Evolutionary conservation across 2,329 filamentous ascomycete genomes (phyloP).

Genomic region (Scytalidium lignicola): DNA sequence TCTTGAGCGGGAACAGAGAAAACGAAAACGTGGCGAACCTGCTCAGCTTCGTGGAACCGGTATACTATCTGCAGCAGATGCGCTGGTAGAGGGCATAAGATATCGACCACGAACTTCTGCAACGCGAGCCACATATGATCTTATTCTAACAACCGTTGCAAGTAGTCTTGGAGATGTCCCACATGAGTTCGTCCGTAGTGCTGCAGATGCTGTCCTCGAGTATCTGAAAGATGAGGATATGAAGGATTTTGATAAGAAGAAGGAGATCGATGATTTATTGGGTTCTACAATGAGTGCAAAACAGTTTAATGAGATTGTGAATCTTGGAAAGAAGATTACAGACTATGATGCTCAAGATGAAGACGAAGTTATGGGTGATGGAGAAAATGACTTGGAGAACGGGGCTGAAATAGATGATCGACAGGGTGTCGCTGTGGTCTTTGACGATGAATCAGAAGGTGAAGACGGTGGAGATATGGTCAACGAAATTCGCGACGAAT

Average conservation of each 20-base stretch:
- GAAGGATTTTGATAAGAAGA: slow-evolving; percentile 98
- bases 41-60: slow-evolving; percentile 67
- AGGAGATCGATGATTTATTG: slow-evolving; percentile 89
- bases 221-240: slow-evolving; percentile 90
- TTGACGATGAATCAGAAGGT: slow-evolving; percentile 84
- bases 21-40: slow-evolving; percentile 72
- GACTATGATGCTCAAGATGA: slow-evolving; percentile 97
- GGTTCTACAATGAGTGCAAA: slow-evolving; percentile 79
- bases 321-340: slow-evolving; percentile 96
- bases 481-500: slow-evolving; percentile 83
- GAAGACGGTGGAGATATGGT: slow-evolving; percentile 74
- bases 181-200: slow-evolving; percentile 86
- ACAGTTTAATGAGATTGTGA: slow-evolving; percentile 94
- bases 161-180: slow-evolving; percentile 87
- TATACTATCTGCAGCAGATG: slow-evolving; percentile 77
- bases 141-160: slow-evolving; percentile 88
- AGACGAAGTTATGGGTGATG: slow-evolving; percentile 78
- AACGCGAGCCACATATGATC: slow-evolving; percentile 87
- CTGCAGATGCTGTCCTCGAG: slow-evolving; percentile 86
- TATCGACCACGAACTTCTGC: slow-evolving; percentile 89
- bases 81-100: slow-evolving; percentile 82
- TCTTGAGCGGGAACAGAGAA: slow-evolving; percentile 76
- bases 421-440: slow-evolving; percentile 95
- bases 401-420: slow-evolving; percentile 84
- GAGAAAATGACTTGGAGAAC: slow-evolving; percentile 58